phyloP scores from a whole-genome alignment of 345 rosid genomes.

The Lepidium aucheri region DNA sequence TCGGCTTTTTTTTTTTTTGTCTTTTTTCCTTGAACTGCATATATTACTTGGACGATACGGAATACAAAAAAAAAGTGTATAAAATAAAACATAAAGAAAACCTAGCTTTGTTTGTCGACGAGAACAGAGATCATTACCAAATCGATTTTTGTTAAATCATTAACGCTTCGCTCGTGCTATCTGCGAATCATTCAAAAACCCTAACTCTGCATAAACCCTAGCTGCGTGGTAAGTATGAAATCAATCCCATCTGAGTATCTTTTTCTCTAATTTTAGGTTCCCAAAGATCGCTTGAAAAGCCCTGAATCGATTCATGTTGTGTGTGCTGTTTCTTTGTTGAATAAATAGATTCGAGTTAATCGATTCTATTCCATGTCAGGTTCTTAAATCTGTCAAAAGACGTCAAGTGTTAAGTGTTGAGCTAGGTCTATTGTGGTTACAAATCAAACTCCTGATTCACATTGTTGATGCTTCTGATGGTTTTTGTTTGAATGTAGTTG shows the following conservation, averaged over 20 bases:
- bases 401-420: too few relatives aligned
- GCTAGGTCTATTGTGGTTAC: too few relatives aligned
- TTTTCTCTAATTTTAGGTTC: not conserved
- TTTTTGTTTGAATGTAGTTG: not conserved
- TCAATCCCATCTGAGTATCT: not conserved
- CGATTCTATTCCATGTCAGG: slow-evolving; percentile 39
- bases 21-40: too few relatives aligned
- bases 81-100: too few relatives aligned
- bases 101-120: too few relatives aligned
- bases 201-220: not conserved
- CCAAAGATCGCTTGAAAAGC: not conserved
- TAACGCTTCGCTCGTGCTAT: not conserved
- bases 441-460: too few relatives aligned
- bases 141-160: too few relatives aligned
- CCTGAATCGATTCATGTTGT: not conserved
- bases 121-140: too few relatives aligned
- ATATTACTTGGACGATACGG: too few relatives aligned
- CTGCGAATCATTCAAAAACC: not conserved
- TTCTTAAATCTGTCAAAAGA: too few relatives aligned
- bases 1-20: too few relatives aligned
- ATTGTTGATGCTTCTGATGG: not conserved
- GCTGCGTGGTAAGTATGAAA: not conserved
- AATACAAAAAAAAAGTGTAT: too few relatives aligned
- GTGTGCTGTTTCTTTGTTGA: not conserved
- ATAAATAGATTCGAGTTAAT: slow-evolving; percentile 21